Conservation (phyloP, 129 eudicot genomes). For the Chrysanthemum lavandulifolium region DNA sequence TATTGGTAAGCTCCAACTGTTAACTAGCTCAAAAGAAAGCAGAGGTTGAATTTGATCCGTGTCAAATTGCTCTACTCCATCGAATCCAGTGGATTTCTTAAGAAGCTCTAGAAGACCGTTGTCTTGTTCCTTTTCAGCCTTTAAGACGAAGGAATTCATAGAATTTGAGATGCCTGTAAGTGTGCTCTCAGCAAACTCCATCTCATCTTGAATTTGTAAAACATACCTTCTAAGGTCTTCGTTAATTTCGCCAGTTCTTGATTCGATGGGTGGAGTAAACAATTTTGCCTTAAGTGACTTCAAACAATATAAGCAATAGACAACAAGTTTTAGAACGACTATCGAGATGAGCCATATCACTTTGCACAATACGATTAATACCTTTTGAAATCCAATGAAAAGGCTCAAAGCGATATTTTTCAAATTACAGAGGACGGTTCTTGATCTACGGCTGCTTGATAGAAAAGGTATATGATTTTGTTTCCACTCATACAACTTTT, state of each 20-base stretch:
- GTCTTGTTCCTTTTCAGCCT: not conserved
- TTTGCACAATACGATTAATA: conserved; percentile 11
- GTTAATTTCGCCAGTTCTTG: not conserved
- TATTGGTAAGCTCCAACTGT: conserved; percentile 18
- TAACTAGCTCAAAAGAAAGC: conserved; percentile 7
- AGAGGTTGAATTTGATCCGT: not conserved
- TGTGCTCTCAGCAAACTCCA: not conserved
- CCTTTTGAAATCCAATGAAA: conserved; percentile 15
- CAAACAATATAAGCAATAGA: not conserved
- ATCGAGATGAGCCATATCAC: conserved; percentile 6
- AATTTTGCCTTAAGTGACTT: not conserved
- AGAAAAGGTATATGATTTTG: conserved; percentile 5
- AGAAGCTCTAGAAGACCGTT: not conserved
- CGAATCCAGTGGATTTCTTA: not conserved
- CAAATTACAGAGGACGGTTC: not conserved
- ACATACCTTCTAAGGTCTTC: not conserved
- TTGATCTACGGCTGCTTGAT: not conserved
- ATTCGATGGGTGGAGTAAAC: not conserved
- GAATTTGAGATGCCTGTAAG: not conserved
- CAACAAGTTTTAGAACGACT: not conserved
- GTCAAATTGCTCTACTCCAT: conserved; percentile 4
- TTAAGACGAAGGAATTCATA: not conserved
- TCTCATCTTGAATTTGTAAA: not conserved
- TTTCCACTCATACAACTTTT: conserved; percentile 22
- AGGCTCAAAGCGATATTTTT: conserved; percentile 1